phyloP scores from a whole-genome alignment of 2,329 filamentous ascomycete genomes.

The Trichoderma endophyticum region DNA sequence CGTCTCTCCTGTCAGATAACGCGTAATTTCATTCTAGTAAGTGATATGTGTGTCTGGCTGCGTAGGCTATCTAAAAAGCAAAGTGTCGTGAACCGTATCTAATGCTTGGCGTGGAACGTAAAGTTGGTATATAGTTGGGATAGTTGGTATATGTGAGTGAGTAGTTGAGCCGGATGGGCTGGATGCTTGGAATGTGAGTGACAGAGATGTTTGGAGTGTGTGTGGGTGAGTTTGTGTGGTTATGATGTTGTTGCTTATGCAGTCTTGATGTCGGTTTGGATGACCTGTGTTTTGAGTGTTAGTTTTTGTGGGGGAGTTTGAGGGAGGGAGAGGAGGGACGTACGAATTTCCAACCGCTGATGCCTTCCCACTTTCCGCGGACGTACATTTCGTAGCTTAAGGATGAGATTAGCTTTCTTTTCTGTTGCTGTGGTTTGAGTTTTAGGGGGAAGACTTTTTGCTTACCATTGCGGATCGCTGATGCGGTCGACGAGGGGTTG shows the following conservation, averaged over 20 bases:
- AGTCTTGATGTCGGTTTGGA: conserved; percentile 16
- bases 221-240: neutral
- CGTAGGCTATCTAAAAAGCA: conserved; percentile 6
- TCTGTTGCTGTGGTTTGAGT: neutral
- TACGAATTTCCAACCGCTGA: conserved; percentile 16
- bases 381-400: conserved; percentile 11
- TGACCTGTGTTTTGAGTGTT: neutral
- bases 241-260: neutral
- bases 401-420: neutral
- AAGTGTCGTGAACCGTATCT: conserved; percentile 12
- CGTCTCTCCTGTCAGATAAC: neutral
- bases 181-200: neutral
- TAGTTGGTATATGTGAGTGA: conserved; percentile 4
- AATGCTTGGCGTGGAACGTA: conserved; percentile 7
- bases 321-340: neutral
- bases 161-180: neutral
- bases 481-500: conserved; percentile 10
- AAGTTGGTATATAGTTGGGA: neutral
- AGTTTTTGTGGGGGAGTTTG: neutral
- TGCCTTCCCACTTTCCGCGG: conserved; percentile 15
- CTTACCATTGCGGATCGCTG: conserved; percentile 11
- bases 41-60: neutral
- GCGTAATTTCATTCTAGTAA: conserved; percentile 15
- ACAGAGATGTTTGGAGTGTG: neutral
- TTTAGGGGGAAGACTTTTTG: neutral